Evolutionary conservation across 2,329 filamentous ascomycete genomes (phyloP), one percentile per base, ranked within the genome.

Genomic region (Fusarium circinatum): DNA sequence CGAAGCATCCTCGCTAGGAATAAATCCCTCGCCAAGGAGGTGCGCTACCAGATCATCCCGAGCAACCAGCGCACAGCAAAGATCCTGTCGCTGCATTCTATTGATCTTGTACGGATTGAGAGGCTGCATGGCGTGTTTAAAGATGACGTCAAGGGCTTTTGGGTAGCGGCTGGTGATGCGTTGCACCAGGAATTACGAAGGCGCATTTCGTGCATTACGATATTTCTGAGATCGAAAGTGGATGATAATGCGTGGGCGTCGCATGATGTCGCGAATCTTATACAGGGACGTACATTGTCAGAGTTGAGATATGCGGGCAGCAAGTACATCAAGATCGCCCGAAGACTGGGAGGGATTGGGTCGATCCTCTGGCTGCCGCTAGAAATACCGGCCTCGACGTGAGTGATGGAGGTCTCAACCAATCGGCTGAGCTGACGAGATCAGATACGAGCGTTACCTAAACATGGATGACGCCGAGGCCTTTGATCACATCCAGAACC

Each of bases 261-360:
- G 1, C 55, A 68, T 3, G 65, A 68, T 18, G 64, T 81, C 6
- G 66, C 76, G 26, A 48, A 47, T 5, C 36, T 79, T 4, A 67
- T 78, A 4, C 71, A 76, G 17, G 76, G 75, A 2, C 61, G 75
- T 0, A 80, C 78, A 11, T 52, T 73, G 3, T 68, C 77, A 0
- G 80, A 82, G 8, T 42, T 82, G 22, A 67, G 79, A 6, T 80
- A 81, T 62, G 78, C 80, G 0, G 80, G 80, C 0, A 80, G 76
- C 34, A 82, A 82, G 59, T 82, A 82, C 13, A 78, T 82, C 64
- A 82, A 81, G 59, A 79, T 82, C 30, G 78, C 78, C 0, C 69
- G 80, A 6, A 71, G 75, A 34, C 70, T 82, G 6, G 79, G 78
- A 2, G 75, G 76, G 3, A 65, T 81, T 6, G 80, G 80, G 1